A percentile compares a stretch with the other conserved stretches of the same genome.
Conservation (phyloP, 1,284 basidiomycete genomes). For the Coniophora puteana region DNA sequence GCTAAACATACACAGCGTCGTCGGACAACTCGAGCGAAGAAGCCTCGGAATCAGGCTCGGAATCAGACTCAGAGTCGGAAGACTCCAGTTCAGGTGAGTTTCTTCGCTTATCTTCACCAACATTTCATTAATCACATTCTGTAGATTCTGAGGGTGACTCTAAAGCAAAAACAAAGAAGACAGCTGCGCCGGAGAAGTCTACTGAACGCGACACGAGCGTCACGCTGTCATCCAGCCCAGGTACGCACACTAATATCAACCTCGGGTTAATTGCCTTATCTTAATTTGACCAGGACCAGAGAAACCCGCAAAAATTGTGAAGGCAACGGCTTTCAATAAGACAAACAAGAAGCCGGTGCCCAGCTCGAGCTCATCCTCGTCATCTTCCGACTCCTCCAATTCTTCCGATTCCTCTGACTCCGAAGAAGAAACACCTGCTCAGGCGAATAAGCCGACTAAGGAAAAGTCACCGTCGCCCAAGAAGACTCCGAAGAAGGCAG, state of each 20-base stretch:
- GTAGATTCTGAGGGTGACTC: slow-evolving; percentile 18
- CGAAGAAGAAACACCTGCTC: too few relatives aligned
- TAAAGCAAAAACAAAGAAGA: slow-evolving; percentile 12
- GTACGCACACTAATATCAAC: too few relatives aligned
- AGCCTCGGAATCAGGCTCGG: slow-evolving; percentile 20
- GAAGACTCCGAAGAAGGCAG: slow-evolving; percentile 9
- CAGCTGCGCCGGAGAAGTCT: slow-evolving; percentile 10
- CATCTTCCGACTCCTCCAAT: slow-evolving; percentile 21
- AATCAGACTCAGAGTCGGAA: slow-evolving; percentile 30
- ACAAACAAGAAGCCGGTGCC: slow-evolving; percentile 6
- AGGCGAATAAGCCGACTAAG: slow-evolving; percentile 8
- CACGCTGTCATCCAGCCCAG: slow-evolving; percentile 31
- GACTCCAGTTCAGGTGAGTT: slow-evolving; percentile 15
- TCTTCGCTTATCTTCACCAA: neutral
- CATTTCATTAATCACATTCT: neutral
- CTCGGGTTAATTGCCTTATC: too few relatives aligned
- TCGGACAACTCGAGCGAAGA: neutral
- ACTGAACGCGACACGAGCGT: slow-evolving; percentile 26
- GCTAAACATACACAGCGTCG: too few relatives aligned
- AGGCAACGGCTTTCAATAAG: neutral
- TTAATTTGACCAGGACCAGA: too few relatives aligned
- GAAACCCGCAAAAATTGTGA: too few relatives aligned
- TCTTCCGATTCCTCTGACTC: slow-evolving; percentile 21
- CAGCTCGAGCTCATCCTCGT: slow-evolving; percentile 12
- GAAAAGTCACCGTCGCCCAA: slow-evolving; percentile 4